Percentiles rank a stretch among this genome's conserved stretches.
Conservation (phyloP, 2,329 filamentous ascomycete genomes). For the Conoideocrella luteorostrata region DNA sequence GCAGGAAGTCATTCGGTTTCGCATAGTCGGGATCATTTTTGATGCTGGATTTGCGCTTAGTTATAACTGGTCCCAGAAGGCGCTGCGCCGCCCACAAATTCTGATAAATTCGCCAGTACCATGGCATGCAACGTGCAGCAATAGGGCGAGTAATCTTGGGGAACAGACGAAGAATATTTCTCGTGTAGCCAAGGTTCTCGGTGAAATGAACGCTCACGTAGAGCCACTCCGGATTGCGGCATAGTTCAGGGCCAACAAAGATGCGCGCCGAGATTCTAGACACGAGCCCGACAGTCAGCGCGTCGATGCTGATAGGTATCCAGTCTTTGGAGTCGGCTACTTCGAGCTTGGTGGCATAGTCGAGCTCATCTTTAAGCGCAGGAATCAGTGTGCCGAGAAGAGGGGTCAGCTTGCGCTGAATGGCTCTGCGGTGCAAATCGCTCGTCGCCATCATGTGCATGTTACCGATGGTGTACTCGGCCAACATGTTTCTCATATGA, state of each 20-base stretch:
- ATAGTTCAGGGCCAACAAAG: conserved; percentile 22
- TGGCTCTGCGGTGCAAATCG: not conserved
- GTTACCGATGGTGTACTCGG: not conserved
- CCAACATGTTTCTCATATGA: no score
- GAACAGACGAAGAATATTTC: conserved; percentile 9
- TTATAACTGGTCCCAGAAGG: conserved; percentile 29
- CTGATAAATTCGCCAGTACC: not conserved
- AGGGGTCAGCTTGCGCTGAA: not conserved
- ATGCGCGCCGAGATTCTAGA: conserved; percentile 20
- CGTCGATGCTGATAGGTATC: not conserved
- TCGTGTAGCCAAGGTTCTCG: conserved; percentile 11
- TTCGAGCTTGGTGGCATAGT: not conserved
- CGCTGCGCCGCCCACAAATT: conserved; percentile 23
- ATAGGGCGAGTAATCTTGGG: conserved; percentile 7
- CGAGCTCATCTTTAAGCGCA: not conserved
- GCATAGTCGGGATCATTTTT: conserved; percentile 10
- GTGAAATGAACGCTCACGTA: conserved; percentile 20
- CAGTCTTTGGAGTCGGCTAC: not conserved
- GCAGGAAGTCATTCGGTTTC: conserved; percentile 27
- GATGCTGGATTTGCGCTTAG: conserved; percentile 1
- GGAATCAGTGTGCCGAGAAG: not conserved
- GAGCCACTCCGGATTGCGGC: conserved; percentile 22
- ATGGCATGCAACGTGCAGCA: conserved; percentile 2
- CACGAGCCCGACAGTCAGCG: conserved; percentile 11
- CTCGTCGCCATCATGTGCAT: not conserved